A percentile compares a stretch with the other conserved stretches of the same genome.
These are phyloP conservation scores for Hura crepitans DNA, from an alignment of 441 rosid genomes.

Conservation along the genomic window DNA sequence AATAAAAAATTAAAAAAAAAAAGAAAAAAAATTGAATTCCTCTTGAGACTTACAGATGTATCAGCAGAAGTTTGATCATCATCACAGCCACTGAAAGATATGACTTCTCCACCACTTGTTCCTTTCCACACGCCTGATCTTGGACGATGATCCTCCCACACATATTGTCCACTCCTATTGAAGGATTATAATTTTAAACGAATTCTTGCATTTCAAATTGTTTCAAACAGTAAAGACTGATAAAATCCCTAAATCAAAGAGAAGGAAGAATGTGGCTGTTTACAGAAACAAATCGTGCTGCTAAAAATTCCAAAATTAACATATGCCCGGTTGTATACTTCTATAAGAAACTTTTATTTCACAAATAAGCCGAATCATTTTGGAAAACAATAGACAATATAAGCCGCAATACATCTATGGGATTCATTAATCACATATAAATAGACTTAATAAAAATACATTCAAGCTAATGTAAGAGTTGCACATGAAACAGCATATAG, in stretches of 20 bases:
- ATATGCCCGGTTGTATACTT: not conserved
- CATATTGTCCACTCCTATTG: conserved; percentile 59
- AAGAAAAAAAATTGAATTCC: not conserved
- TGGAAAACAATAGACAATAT: not conserved
- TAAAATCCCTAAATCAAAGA: not conserved
- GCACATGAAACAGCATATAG: not conserved
- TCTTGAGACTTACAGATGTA: conserved; percentile 58
- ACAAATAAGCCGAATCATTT: not conserved
- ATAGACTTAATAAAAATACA: not conserved
- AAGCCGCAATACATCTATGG: not conserved
- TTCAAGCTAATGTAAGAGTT: not conserved
- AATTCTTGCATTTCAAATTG: not conserved
- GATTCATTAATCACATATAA: not conserved
- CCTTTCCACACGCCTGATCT: conserved; percentile 82
- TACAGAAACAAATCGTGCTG: not conserved
- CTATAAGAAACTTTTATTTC: not conserved
- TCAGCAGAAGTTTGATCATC: conserved; percentile 89
- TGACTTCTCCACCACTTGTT: conserved; percentile 82
- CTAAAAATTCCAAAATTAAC: not conserved
- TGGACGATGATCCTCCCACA: conserved; percentile 95
- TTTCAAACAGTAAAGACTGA: not conserved
- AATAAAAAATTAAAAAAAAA: too few species aligned
- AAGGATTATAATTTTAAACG: conserved; percentile 1
- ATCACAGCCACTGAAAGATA: conserved; percentile 86
- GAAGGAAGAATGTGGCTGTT: not conserved